These are phyloP conservation scores for Malassezia vespertilionis DNA, from an alignment of 1,284 basidiomycete genomes.

Conservation along the genomic window DNA sequence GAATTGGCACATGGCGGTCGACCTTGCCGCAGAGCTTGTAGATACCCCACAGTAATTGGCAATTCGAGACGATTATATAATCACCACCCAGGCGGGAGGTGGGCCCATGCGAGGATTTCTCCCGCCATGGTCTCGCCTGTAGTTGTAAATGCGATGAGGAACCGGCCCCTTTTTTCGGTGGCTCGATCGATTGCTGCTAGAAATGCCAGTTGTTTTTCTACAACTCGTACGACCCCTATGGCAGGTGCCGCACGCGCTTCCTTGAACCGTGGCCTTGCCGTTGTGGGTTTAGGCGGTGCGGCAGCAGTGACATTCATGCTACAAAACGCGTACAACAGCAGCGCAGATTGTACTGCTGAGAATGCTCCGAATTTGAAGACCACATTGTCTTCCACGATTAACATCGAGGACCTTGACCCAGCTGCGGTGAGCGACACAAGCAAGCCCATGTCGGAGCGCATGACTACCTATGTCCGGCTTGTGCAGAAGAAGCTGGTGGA, in stretches of 20 bases:
- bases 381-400: conserved; percentile 19
- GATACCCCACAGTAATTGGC: no score
- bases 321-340: not conserved
- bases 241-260: no score
- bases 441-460: conserved; percentile 55
- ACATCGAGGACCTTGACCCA: conserved; percentile 34
- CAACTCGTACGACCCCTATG: no score
- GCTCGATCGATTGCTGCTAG: no score
- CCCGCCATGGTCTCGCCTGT: no score
- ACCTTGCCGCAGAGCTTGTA: conserved; percentile 5
- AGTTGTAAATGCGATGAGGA: no score
- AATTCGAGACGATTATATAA: no score
- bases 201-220: no score
- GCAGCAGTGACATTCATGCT: conserved; percentile 6
- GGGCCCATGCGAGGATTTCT: no score
- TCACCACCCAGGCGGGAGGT: no score
- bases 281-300: conserved; percentile 1
- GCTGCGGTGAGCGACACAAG: conserved; percentile 24
- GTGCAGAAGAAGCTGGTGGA: conserved; percentile 75
- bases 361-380: not conserved
- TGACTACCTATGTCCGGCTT: conserved; percentile 65
- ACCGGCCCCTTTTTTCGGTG: no score
- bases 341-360: conserved; percentile 3
- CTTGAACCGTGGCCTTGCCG: no score
- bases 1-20: conserved; percentile 18